phyloP scores from a whole-genome alignment of 78 protist genomes.

The Ministeria vibrans region DNA sequence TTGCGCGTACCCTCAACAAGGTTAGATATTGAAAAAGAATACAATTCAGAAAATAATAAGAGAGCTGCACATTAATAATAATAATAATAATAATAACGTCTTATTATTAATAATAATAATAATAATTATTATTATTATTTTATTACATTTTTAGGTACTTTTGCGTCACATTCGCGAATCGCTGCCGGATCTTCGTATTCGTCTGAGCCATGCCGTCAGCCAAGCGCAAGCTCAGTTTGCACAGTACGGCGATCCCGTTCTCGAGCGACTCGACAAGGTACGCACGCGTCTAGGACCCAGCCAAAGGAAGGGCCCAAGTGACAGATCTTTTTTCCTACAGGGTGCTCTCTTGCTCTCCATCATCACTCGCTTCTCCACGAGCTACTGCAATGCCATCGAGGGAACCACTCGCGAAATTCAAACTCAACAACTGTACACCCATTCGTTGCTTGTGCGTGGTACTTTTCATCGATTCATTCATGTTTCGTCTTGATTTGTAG shows the following conservation, averaged over 20 bases:
- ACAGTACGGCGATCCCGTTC: constrained; percentile 56
- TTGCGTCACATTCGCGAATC: constrained; percentile 67
- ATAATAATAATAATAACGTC: no score
- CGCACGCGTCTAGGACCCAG: not conserved
- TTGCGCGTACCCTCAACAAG: constrained; percentile 53
- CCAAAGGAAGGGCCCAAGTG: not conserved
- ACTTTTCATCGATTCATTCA: not conserved
- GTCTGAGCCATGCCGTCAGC: constrained; percentile 28
- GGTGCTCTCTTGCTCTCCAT: constrained; percentile 36
- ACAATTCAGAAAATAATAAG: no score
- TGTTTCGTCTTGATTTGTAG: not conserved
- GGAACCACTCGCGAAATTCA: constrained; percentile 19
- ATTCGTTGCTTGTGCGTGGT: not conserved
- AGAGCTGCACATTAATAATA: no score
- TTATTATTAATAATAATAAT: no score
- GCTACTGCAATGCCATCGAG: constrained; percentile 33
- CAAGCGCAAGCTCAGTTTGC: constrained; percentile 40
- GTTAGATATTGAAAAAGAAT: no score
- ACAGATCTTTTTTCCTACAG: not conserved
- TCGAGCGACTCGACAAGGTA: not conserved
- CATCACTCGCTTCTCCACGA: constrained; percentile 13
- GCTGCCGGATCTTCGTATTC: constrained; percentile 55
- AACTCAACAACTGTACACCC: constrained; percentile 20
- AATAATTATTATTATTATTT: no score
- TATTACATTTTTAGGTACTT: no score